Evolutionary conservation across 352 stramenopile species (phyloP).

Genomic region (Thalassiosira delicatula): DNA sequence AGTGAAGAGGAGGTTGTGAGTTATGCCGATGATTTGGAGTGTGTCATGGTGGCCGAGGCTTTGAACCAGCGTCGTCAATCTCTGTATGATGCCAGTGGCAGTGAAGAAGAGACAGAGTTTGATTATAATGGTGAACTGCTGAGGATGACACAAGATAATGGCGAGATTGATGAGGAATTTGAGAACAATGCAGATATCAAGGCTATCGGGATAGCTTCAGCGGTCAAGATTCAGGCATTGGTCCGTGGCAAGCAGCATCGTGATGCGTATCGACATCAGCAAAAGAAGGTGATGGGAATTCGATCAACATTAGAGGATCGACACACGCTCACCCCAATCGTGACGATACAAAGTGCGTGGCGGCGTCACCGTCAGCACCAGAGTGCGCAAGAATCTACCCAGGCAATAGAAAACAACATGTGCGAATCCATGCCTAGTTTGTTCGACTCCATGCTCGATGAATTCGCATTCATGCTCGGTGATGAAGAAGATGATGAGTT

Average conservation of each 20-base stretch:
- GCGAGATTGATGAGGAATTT: too few species aligned
- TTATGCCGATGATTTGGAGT: constrained; percentile 55
- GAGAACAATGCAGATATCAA: too few species aligned
- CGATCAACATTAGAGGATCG: background rate
- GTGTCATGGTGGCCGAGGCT: constrained; percentile 55
- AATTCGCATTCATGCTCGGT: constrained; percentile 17
- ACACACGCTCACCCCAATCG: too few species aligned
- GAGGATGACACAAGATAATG: too few species aligned
- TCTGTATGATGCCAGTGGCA: constrained; percentile 13
- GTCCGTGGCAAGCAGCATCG: constrained; percentile 2
- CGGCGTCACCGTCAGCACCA: background rate
- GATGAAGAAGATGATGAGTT: constrained; percentile 18
- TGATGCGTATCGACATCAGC: constrained; percentile 3
- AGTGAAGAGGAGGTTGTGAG: constrained; percentile 56
- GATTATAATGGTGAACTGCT: constrained; percentile 8
- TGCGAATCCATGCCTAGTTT: too few species aligned
- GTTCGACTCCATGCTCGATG: constrained; percentile 25
- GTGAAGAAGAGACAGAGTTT: constrained; percentile 3
- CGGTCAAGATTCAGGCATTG: constrained; percentile 23
- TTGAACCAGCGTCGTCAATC: constrained; percentile 35
- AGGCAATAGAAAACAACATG: background rate
- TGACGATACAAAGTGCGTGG: background rate
- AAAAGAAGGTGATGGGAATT: background rate
- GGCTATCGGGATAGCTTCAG: too few species aligned
- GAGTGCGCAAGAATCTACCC: background rate